These are phyloP conservation scores for Heliamphora exappendiculata DNA, from an alignment of 148 eudicot genomes.

Conservation along the genomic window DNA sequence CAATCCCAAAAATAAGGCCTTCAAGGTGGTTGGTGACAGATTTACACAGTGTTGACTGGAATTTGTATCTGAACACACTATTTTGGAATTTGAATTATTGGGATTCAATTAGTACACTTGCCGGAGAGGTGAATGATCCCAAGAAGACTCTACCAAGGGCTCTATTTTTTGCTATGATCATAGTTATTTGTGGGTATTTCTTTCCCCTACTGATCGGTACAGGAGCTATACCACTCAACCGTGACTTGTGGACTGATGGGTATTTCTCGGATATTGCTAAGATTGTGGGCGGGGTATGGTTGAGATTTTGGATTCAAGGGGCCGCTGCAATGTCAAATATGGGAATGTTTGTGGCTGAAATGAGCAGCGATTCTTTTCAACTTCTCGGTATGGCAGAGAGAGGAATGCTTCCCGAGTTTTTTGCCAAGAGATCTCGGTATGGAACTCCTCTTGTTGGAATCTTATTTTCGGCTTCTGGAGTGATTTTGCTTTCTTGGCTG, in stretches of 20 bases:
- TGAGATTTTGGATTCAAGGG: constrained; percentile 10
- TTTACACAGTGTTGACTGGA: constrained; percentile 4
- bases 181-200: constrained; percentile 1
- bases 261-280: constrained; percentile 1
- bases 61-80: constrained; percentile 7
- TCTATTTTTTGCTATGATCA: constrained; percentile 4
- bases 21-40: constrained; percentile 6
- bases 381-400: constrained; percentile 14
- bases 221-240: constrained; percentile 8
- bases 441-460: constrained; percentile 12
- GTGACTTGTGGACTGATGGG: constrained; percentile 6
- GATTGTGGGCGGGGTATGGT: constrained; percentile 8
- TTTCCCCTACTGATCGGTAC: constrained; percentile 6
- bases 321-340: constrained; percentile 14
- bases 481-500: constrained; percentile 11
- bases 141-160: constrained; percentile 11
- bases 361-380: constrained; percentile 14
- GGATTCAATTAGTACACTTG: constrained; percentile 7
- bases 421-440: constrained; percentile 10
- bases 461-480: constrained; percentile 7
- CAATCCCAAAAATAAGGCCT: constrained; percentile 8
- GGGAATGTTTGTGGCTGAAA: constrained; percentile 9
- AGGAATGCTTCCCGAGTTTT: constrained; percentile 8
- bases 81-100: constrained; percentile 12
- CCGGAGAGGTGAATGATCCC: constrained; percentile 8